Percentiles rank a stretch among this genome's conserved stretches.
Conservation (phyloP, 192 early-diverging fungal species). For the Linnemannia schmuckeri region DNA sequence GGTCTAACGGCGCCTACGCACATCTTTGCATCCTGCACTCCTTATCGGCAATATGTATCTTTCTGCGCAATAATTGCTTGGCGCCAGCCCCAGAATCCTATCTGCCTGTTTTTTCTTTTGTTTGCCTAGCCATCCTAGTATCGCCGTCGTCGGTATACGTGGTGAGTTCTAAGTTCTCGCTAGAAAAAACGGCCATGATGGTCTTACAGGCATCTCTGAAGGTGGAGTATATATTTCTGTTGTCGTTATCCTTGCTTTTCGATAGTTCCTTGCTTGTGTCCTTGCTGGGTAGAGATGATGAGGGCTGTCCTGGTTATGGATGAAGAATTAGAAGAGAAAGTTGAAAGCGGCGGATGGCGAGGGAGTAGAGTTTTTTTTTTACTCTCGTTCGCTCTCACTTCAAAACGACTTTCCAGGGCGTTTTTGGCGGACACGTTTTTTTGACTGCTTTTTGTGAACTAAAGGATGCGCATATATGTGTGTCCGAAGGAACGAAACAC, state of each 20-base stretch:
- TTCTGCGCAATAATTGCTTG: not conserved
- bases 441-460: too few species aligned
- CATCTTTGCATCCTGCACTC: too few species aligned
- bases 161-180: not conserved
- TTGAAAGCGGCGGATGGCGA: not conserved
- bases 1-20: too few species aligned
- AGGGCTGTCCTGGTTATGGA: not conserved
- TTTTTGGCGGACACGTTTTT: too few species aligned
- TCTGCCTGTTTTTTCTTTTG: not conserved
- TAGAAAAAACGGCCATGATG: not conserved
- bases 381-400: too few species aligned
- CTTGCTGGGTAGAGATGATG: not conserved
- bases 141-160: not conserved
- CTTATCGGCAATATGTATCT: not conserved
- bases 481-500: too few species aligned
- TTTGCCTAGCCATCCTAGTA: not conserved
- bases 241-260: not conserved
- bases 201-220: conserved; percentile 7
- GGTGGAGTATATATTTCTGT: not conserved
- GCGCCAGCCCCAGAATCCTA: not conserved
- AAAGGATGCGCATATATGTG: too few species aligned
- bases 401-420: too few species aligned
- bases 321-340: not conserved
- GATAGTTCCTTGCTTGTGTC: not conserved
- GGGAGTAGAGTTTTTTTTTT: too few species aligned